Conservation (phyloP, 768 basidiomycete species). For the Boletus bicolor region DNA sequence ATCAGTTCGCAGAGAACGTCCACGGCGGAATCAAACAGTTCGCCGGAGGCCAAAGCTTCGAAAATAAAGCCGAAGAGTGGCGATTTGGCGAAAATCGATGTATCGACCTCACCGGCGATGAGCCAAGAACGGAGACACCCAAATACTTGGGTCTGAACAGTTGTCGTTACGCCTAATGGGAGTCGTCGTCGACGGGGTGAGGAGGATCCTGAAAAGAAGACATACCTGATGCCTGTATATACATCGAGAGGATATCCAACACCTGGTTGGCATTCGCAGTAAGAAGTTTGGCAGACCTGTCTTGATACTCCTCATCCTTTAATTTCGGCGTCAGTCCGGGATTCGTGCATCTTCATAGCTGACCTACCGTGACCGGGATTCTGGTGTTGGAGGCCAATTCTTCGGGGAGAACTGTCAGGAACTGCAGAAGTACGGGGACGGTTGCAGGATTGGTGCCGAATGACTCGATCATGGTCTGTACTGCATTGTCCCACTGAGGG, state of each 20-base stretch:
- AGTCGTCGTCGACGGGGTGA: not conserved
- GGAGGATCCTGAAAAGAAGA: not conserved
- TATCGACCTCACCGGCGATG: slow-evolving; percentile 76
- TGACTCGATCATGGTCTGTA: slow-evolving; percentile 75
- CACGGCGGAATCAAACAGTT: slow-evolving; percentile 90
- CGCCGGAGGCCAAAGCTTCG: slow-evolving; percentile 76
- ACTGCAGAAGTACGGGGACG: slow-evolving; percentile 83
- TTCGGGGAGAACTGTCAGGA: slow-evolving; percentile 88
- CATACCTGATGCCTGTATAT: slow-evolving; percentile 84
- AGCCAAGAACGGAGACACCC: slow-evolving; percentile 86
- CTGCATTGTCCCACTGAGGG: slow-evolving; percentile 78
- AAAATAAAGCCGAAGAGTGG: slow-evolving; percentile 83
- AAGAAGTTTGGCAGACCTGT: slow-evolving; percentile 58
- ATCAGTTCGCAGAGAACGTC: slow-evolving; percentile 92
- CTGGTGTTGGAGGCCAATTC: slow-evolving; percentile 80
- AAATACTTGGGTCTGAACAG: slow-evolving; percentile 80
- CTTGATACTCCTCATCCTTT: slow-evolving; percentile 74
- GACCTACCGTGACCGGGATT: slow-evolving; percentile 83
- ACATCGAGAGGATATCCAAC: slow-evolving; percentile 78
- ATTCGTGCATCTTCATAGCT: not conserved
- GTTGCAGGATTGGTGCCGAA: slow-evolving; percentile 84
- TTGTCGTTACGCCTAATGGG: slow-evolving; percentile 75
- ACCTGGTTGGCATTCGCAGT: slow-evolving; percentile 69
- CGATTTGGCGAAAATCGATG: slow-evolving; percentile 60
- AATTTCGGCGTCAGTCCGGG: slow-evolving; percentile 8